Percentiles rank a stretch among this genome's conserved stretches.
Conservation (phyloP, 345 rosid genomes). For the Brassica carinata region DNA sequence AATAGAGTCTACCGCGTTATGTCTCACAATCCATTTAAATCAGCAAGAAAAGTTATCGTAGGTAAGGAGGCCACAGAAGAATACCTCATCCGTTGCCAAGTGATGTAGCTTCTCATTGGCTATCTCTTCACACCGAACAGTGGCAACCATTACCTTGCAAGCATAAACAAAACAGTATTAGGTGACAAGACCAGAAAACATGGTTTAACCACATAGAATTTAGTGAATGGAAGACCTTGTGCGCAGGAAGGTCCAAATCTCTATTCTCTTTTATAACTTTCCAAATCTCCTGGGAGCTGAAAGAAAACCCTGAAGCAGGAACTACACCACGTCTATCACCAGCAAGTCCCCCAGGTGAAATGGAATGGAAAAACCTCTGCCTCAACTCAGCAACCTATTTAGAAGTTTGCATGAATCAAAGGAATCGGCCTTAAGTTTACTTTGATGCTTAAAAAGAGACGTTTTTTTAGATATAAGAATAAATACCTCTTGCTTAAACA, state of each 20-base stretch:
- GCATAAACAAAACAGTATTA: constrained; percentile 13
- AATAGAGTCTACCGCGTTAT: constrained; percentile 10
- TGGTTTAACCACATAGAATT: constrained; percentile 17
- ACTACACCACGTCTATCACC: constrained; percentile 87
- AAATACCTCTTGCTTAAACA: constrained; percentile 73
- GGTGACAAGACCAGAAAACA: neutral
- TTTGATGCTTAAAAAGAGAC: constrained; percentile 3
- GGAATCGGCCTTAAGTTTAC: neutral
- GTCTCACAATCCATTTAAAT: constrained; percentile 13
- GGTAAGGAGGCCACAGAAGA: constrained; percentile 9
- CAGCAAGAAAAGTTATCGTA: neutral
- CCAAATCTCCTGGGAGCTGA: constrained; percentile 83
- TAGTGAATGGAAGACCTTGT: constrained; percentile 55
- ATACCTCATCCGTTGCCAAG: constrained; percentile 65
- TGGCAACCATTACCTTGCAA: constrained; percentile 87
- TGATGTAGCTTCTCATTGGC: constrained; percentile 57
- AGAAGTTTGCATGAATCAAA: constrained; percentile 25
- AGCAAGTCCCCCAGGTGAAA: constrained; percentile 90
- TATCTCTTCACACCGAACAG: constrained; percentile 94
- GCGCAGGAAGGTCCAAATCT: constrained; percentile 96
- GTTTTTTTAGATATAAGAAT: constrained; percentile 5
- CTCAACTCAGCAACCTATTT: constrained; percentile 72
- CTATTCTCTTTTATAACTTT: constrained; percentile 79
- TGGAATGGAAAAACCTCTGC: constrained; percentile 73
- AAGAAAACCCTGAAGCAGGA: constrained; percentile 89